Evolutionary conservation across 306 rosid genomes (phyloP).

Genomic region (Acacia confusa): DNA sequence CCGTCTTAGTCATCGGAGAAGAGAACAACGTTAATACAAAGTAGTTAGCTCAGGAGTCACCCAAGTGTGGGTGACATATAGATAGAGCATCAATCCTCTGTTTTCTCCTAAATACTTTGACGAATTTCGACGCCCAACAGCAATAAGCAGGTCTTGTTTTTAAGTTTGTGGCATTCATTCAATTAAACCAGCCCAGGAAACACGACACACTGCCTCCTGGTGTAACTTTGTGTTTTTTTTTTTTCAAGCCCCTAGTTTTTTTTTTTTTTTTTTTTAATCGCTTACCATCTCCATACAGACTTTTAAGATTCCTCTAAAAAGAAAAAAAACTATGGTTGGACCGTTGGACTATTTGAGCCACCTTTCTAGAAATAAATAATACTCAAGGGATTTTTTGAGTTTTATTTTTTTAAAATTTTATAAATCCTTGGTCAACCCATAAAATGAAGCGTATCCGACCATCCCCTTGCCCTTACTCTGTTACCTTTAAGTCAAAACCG

Average conservation of each 20-base stretch:
- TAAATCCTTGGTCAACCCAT: background rate
- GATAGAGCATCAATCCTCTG: too few relatives aligned
- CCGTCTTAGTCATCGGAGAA: background rate
- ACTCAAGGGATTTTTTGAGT: too few relatives aligned
- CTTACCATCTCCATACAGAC: background rate
- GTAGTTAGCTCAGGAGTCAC: background rate
- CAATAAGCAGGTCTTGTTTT: too few relatives aligned
- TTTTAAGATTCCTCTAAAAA: background rate
- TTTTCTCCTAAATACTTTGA: background rate
- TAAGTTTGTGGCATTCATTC: background rate
- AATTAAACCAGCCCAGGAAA: background rate
- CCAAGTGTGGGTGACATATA: too few relatives aligned
- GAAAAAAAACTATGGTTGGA: too few relatives aligned
- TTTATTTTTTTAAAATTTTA: too few relatives aligned
- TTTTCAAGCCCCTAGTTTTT: too few relatives aligned
- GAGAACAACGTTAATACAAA: background rate
- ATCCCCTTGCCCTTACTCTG: background rate
- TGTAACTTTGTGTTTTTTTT: background rate
- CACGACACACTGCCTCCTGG: background rate
- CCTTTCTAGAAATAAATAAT: too few relatives aligned
- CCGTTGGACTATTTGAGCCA: too few relatives aligned
- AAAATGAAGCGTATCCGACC: background rate
- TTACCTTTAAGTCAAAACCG: background rate
- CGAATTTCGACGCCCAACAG: background rate
- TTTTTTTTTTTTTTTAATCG: too few relatives aligned